Base-by-base conservation (phyloP, 106 monocot species). In the Gastrodia elata region DNA sequence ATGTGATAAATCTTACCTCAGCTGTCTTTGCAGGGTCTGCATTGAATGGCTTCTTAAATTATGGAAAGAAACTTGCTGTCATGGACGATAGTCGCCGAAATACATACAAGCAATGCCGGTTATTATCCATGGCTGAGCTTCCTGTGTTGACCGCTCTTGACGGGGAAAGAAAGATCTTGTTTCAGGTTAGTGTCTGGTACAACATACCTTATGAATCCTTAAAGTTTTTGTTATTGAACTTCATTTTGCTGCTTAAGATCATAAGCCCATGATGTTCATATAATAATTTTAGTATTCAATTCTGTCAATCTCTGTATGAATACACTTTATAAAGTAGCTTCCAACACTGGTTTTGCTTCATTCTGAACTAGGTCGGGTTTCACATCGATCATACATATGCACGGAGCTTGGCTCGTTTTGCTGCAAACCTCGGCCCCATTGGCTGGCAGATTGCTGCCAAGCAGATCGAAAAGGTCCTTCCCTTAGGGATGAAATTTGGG, bases 341-440 rank as follows among this genome's bases (percentile, higher is more conserved):
- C 65, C 34, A 35, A 35, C 13, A 37, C 16, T 35, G 65, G 35
- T 16, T 65, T 18, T 65, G 13, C 4, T 68, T 68, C n/a, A n/a
- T 68, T 39, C 22, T 68, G 68, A 68, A 71, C 33, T 64, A 78
- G 97, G 90, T 97, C 68, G 92, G 97, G 30, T 59, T 97, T 84
- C 86, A 86, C 39, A 64, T 82, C 77, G 90, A 90, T 77, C 70
- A 87, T 74, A 77, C 88, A 35, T 97, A 93, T 73, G 90, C 97
- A 11, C 88, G 97, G 75, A 97, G 97, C 67, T 76, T 97, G 72
- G 97, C 97, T 71, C 71, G 97, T 61, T 97, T 90, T 82, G 90
- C 93, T 25, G 86, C 90, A 48, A 85, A 86, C 33, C 81, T 93
- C 41, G 93, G 90, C 3, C 86, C 92, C 18, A 14, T 81, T 75